Conservation (phyloP, 129 eudicot species). For the Tagetes erecta region DNA sequence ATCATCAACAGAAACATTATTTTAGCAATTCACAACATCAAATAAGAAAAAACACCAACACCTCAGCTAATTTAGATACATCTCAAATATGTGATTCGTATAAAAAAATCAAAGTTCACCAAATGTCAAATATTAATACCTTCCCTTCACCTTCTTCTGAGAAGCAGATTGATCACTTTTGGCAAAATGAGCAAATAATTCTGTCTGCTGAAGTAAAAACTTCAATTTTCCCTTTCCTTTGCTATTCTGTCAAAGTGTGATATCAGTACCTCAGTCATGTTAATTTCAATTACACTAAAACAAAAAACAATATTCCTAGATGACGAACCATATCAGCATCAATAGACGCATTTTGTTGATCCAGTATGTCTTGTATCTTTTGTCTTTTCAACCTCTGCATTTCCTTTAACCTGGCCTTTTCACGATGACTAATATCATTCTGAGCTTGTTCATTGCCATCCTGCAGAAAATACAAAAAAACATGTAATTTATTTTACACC, state of each 20-base stretch:
- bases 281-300: background rate
- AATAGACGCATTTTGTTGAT: conserved; percentile 79
- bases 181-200: conserved; percentile 94
- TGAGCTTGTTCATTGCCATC: conserved; percentile 48
- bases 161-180: conserved; percentile 74
- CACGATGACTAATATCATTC: conserved; percentile 72
- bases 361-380: conserved; percentile 84
- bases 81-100: background rate
- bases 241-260: conserved; percentile 53
- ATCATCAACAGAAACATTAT: background rate
- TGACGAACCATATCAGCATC: conserved; percentile 90
- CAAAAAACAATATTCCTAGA: background rate
- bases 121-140: conserved; percentile 35
- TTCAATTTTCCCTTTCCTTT: conserved; percentile 93
- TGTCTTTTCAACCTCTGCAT: conserved; percentile 89
- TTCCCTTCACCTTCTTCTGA: conserved; percentile 80
- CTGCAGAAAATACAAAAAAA: conserved; percentile 30
- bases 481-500: background rate
- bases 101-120: background rate
- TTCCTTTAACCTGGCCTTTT: conserved; percentile 71
- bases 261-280: background rate
- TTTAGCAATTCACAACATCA: conserved; percentile 15
- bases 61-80: background rate
- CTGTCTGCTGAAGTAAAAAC: conserved; percentile 91
- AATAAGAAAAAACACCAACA: background rate